Evolutionary conservation across 352 stramenopile genomes (phyloP).

Genomic region (Phytophthora vignae): DNA sequence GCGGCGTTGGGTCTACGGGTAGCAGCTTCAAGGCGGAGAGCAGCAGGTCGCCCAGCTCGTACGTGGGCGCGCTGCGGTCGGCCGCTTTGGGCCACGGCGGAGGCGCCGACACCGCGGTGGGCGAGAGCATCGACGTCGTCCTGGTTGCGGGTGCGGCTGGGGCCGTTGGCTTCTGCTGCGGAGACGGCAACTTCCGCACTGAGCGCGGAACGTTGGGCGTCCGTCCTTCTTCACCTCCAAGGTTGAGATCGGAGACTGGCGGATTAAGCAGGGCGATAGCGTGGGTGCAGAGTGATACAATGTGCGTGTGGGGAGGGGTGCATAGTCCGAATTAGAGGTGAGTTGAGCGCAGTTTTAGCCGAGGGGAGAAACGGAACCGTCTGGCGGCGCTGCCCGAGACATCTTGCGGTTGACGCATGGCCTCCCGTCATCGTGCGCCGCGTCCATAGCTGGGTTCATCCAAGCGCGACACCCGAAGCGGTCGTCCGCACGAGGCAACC

Average conservation of each 20-base stretch:
- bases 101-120: not conserved
- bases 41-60: constrained; percentile 68
- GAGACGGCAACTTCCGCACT: constrained; percentile 35
- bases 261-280: constrained; percentile 6
- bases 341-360: constrained; percentile 2
- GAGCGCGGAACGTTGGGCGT: constrained; percentile 7
- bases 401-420: not conserved
- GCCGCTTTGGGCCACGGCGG: constrained; percentile 19
- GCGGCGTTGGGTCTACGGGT: not conserved
- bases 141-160: not conserved
- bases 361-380: not conserved
- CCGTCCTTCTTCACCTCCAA: not conserved
- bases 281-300: constrained; percentile 1
- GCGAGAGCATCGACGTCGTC: constrained; percentile 15
- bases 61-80: constrained; percentile 30
- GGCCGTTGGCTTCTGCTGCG: not conserved
- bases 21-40: constrained; percentile 45
- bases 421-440: constrained; percentile 14
- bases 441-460: constrained; percentile 9
- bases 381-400: not conserved
- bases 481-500: constrained; percentile 7
- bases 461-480: constrained; percentile 1
- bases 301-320: constrained; percentile 8
- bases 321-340: constrained; percentile 4
- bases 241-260: not conserved